Percentiles rank a stretch among this genome's conserved stretches.
Conservation (phyloP, 495 filamentous ascomycete genomes). For the Aspergillus avenaceus region DNA sequence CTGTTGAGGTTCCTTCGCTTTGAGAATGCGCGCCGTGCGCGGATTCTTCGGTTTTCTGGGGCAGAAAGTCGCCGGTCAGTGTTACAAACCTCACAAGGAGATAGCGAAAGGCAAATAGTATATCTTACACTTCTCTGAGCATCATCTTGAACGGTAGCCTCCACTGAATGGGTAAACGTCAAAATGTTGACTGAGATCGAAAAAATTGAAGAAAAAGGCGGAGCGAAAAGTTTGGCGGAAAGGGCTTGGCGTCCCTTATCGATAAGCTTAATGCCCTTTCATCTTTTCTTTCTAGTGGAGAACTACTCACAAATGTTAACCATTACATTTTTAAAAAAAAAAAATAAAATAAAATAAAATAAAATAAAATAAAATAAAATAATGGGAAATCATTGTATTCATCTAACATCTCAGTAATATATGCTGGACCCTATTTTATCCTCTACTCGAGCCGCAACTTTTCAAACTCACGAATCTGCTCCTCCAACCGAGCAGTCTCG, state of each 20-base stretch:
- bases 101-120: not conserved
- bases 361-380: constrained; percentile 4
- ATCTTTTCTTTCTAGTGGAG: not conserved
- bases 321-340: not conserved
- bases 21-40: constrained; percentile 88
- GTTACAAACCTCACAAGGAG: not conserved
- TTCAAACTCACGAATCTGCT: constrained; percentile 47
- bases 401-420: constrained; percentile 5
- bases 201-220: constrained; percentile 5
- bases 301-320: no score
- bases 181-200: not conserved
- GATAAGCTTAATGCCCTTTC: constrained; percentile 18
- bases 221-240: constrained; percentile 24
- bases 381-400: not conserved
- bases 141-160: constrained; percentile 13
- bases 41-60: constrained; percentile 85
- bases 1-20: constrained; percentile 82
- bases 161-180: not conserved
- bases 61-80: constrained; percentile 13
- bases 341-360: constrained; percentile 1
- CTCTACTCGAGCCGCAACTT: constrained; percentile 44
- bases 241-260: constrained; percentile 24
- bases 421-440: not conserved
- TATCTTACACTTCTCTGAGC: constrained; percentile 37
- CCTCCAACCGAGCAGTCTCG: constrained; percentile 51